Evolutionary conservation across 2,329 filamentous ascomycete species (phyloP), one percentile per base, ranked within the genome.

Genomic region (Blastomyces emzantsi): DNA sequence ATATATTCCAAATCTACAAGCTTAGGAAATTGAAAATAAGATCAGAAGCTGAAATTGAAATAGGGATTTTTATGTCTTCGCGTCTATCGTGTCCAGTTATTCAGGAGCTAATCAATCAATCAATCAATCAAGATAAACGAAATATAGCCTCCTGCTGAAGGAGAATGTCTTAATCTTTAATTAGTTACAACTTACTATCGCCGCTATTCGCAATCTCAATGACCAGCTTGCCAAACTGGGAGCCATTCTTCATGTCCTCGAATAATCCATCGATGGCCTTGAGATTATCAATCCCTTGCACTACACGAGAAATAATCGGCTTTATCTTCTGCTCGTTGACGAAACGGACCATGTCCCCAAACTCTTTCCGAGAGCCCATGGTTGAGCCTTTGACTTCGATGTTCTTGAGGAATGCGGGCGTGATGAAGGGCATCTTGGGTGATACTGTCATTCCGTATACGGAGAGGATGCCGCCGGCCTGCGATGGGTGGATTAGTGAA

Each of bases 211-310:
- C 58, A 60, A 69, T 63, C 57, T 67, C 61, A 61, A 97, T 85
- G 1, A 97, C 91, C 69, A 97, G 76, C 78, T 97, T 97, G 13
- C 93, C 94, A 79, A 97, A 96, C 76, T 97, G 93, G 66, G 79
- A 86, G 0, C 88, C 90, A 6, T 85, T 84, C 73, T 90, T 90
- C 85, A 97, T 96, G 60, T 96, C 91, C 51, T 90, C 87, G 73
- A 96, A 97, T 61, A 97, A 75, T 0, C 80, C 81, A 65, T 97
- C 86, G 62, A 97, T 90, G n/a, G 80, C 88, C n/a, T 86, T 81
- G 7, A 96, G 69, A 69, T 92, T 87, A 61, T 89, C 86, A 68
- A 96, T 76, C 0, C 90, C 90, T 68, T 85, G 85, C 17, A 90
- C 84, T 0, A 87, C 84, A 61, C 88, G 83, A 67, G 89, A 94